Conservation (phyloP, 2,329 filamentous ascomycete genomes). For the Cordyceps tenuipes region DNA sequence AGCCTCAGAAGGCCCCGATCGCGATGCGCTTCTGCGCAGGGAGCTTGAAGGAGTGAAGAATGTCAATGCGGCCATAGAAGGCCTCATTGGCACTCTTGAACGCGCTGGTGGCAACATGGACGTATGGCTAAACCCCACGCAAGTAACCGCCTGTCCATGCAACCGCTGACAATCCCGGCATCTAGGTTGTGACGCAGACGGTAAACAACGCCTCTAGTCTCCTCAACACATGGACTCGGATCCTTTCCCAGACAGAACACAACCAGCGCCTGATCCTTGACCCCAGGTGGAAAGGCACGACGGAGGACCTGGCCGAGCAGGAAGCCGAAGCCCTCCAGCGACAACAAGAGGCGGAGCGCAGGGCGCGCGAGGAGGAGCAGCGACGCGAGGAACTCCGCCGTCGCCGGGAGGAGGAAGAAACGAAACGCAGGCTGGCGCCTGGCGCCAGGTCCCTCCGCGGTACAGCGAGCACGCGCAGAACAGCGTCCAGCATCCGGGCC, state of each 20-base stretch:
- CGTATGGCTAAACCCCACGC: conserved; percentile 33
- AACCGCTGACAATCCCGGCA: conserved; percentile 11
- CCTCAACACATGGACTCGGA: conserved; percentile 91
- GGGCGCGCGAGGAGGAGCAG: conserved; percentile 69
- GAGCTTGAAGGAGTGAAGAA: conserved; percentile 78
- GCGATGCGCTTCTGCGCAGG: conserved; percentile 64
- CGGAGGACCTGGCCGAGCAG: conserved; percentile 74
- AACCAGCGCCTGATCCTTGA: conserved; percentile 89
- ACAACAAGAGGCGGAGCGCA: conserved; percentile 69
- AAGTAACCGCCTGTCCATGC: not conserved
- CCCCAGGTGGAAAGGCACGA: conserved; percentile 81
- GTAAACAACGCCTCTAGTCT: conserved; percentile 82
- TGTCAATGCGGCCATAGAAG: conserved; percentile 83
- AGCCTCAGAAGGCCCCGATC: conserved; percentile 44
- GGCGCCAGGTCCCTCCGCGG: conserved; percentile 23
- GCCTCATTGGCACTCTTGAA: conserved; percentile 62
- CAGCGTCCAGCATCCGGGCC: conserved; percentile 21
- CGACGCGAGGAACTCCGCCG: conserved; percentile 62
- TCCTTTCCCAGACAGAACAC: conserved; percentile 94
- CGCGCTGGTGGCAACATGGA: conserved; percentile 71
- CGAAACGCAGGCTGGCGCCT: conserved; percentile 24
- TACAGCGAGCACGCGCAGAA: conserved; percentile 21
- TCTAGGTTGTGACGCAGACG: conserved; percentile 68
- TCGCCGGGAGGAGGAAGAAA: conserved; percentile 54
- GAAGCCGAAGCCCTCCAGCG: conserved; percentile 69